Conservation (phyloP, 768 basidiomycete species). For the Boletus patriciae region DNA sequence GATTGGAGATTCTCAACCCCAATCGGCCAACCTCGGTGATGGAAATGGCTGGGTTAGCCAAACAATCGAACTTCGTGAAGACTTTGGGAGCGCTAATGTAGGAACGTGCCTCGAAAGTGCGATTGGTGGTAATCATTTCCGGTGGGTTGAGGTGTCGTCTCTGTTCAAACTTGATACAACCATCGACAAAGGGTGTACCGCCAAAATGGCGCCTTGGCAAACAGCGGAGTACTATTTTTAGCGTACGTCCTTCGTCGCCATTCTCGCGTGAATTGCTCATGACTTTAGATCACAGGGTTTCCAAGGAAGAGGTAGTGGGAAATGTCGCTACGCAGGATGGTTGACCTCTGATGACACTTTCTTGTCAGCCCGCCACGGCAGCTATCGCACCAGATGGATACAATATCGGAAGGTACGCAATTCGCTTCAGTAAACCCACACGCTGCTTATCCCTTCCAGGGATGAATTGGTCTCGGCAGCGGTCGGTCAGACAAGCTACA, state of each 20-base stretch:
- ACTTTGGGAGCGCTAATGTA: conserved; percentile 33
- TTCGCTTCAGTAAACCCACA: neutral
- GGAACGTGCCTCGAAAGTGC: conserved; percentile 48
- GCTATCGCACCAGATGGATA: conserved; percentile 48
- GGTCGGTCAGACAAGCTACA: conserved; percentile 40
- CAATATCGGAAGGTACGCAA: conserved; percentile 41
- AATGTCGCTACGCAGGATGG: neutral
- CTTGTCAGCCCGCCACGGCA: conserved; percentile 29
- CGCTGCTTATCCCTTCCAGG: conserved; percentile 18
- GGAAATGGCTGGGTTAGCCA: conserved; percentile 46
- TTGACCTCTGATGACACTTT: neutral
- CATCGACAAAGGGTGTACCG: conserved; percentile 41
- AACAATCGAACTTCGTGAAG: conserved; percentile 44
- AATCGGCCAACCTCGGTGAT: conserved; percentile 48
- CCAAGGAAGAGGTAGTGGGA: conserved; percentile 41
- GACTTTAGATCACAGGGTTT: conserved; percentile 36
- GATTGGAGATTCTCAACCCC: conserved; percentile 35
- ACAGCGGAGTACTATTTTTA: conserved; percentile 53
- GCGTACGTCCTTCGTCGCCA: conserved; percentile 39
- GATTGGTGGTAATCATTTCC: conserved; percentile 48
- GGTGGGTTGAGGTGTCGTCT: conserved; percentile 24
- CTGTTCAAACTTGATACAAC: neutral
- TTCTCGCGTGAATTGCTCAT: neutral
- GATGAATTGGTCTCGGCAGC: conserved; percentile 41
- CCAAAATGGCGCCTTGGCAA: conserved; percentile 55